Evolutionary conservation across 2,329 filamentous ascomycete genomes (phyloP).

Genomic region (Aspergillus quadrilineatus): DNA sequence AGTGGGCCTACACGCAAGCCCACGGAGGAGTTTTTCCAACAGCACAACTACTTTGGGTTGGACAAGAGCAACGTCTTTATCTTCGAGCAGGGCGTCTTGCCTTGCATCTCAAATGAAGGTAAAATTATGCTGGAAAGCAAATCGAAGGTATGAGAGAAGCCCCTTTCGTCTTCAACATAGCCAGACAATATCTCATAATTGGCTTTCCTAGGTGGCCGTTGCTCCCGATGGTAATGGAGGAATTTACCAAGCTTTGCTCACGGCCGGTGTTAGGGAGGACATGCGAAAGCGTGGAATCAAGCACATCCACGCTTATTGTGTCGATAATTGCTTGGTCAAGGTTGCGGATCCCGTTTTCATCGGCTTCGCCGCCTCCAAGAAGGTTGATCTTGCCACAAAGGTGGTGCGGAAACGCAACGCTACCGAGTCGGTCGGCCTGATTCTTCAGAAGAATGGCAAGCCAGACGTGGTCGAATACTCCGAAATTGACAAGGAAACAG

Average conservation of each 20-base stretch:
- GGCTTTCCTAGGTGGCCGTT: constrained; percentile 65
- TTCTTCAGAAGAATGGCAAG: constrained; percentile 90
- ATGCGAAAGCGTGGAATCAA: constrained; percentile 86
- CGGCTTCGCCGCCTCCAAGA: constrained; percentile 82
- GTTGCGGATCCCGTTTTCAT: constrained; percentile 97
- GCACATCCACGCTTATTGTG: constrained; percentile 96
- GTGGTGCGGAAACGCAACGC: constrained; percentile 98
- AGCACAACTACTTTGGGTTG: constrained; percentile 89
- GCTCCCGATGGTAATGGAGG: constrained; percentile 97
- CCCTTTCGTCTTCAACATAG: background rate
- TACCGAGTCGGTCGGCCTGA: constrained; percentile 91
- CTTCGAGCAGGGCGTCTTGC: constrained; percentile 95
- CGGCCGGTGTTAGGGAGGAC: constrained; percentile 76
- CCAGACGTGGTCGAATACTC: constrained; percentile 98
- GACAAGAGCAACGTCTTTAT: constrained; percentile 81
- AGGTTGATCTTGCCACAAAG: constrained; percentile 96
- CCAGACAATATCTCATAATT: background rate
- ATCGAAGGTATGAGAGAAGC: constrained; percentile 59
- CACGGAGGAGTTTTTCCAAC: constrained; percentile 89
- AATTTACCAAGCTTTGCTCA: constrained; percentile 87
- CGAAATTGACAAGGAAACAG: constrained; percentile 86
- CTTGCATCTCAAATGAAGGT: constrained; percentile 95
- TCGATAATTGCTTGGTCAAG: constrained; percentile 98
- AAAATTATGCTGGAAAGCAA: constrained; percentile 95
- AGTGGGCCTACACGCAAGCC: constrained; percentile 88